Evolutionary conservation across 2,329 filamentous ascomycete genomes (phyloP), one percentile per base, ranked within the genome.

Genomic region (Talaromyces sp.): DNA sequence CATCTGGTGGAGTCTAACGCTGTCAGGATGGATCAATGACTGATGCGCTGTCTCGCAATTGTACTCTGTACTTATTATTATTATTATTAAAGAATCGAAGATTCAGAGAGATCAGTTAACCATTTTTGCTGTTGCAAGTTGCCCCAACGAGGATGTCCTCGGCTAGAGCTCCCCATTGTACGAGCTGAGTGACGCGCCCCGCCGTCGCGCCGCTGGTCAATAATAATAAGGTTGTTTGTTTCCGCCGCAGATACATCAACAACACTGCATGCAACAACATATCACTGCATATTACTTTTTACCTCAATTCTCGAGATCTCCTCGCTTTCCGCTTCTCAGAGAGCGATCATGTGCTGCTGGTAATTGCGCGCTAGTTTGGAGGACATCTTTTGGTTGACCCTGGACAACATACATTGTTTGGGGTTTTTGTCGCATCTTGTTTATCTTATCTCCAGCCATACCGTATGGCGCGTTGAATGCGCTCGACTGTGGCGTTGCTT

Each of bases 391-490:
- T 19, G 33, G 3, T 37, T 37, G 33, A 25, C 19, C n/a, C 1
- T 25, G n/a, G 52, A 15, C 19, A 22, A 37, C 10, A 22, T 11
- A 22, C 50, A 37, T 49, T 37, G 57, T 47, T 62, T 43, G 25
- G 11, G 22, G 13, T 33, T n/a, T 15, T 43, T 35, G 56, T 59
- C 56, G 56, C 56, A 59, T 59, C 56, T 59, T 59, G 31, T 39
- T 64, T 64, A 64, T 64, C 52, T 64, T 49, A 64, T 64, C 62
- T 64, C 19, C 52, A 59, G 35, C 37, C 47, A 54, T 64, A 47
- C 25, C 25, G 25, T 17, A 66, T 59, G 49, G 64, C 64, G 60
- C 60, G 60, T 59, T 56, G 63, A 41, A 65, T 61, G 63, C 63
- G 63, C 63, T 62, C 43, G 56, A 59, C 50, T 47, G 47, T 47